phyloP scores from a whole-genome alignment of 2,329 filamentous ascomycete genomes.

The Fonsecaea multimorphosa region DNA sequence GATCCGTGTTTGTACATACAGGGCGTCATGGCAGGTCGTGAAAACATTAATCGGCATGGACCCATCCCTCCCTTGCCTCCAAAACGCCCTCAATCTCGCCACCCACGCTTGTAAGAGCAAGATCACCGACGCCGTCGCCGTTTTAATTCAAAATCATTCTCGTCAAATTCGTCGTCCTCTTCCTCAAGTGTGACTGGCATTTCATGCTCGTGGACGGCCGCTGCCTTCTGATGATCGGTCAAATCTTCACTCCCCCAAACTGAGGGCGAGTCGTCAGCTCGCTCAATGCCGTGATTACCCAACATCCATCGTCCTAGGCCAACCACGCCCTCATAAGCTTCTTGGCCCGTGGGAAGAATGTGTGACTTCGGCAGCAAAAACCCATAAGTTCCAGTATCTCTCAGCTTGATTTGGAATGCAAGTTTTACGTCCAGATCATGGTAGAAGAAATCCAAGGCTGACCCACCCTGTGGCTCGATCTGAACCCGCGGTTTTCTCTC shows the following conservation, averaged over 20 bases:
- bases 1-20: neutral
- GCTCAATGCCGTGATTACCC: slow-evolving; percentile 43
- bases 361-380: slow-evolving; percentile 86
- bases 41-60: slow-evolving; percentile 3
- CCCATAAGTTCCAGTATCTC: slow-evolving; percentile 92
- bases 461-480: slow-evolving; percentile 79
- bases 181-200: neutral
- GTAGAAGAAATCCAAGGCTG: slow-evolving; percentile 94
- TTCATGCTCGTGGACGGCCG: neutral
- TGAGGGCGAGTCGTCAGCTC: slow-evolving; percentile 22
- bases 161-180: slow-evolving; percentile 17
- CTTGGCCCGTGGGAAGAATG: slow-evolving; percentile 87
- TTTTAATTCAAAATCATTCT: slow-evolving; percentile 18
- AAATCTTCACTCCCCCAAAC: slow-evolving; percentile 29
- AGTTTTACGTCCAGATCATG: slow-evolving; percentile 81
- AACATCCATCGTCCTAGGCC: slow-evolving; percentile 83
- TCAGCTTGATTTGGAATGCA: slow-evolving; percentile 89
- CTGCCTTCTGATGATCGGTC: neutral
- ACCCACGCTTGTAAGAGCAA: slow-evolving; percentile 1
- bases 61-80: neutral
- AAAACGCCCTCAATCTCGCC: slow-evolving; percentile 4
- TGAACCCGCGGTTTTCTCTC: slow-evolving; percentile 52
- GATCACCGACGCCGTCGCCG: slow-evolving; percentile 14
- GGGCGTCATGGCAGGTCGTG: neutral
- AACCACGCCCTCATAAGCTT: slow-evolving; percentile 80